Conservation (phyloP, 2,329 filamentous ascomycete species). For the Pseudophaeomoniella oleicola region DNA sequence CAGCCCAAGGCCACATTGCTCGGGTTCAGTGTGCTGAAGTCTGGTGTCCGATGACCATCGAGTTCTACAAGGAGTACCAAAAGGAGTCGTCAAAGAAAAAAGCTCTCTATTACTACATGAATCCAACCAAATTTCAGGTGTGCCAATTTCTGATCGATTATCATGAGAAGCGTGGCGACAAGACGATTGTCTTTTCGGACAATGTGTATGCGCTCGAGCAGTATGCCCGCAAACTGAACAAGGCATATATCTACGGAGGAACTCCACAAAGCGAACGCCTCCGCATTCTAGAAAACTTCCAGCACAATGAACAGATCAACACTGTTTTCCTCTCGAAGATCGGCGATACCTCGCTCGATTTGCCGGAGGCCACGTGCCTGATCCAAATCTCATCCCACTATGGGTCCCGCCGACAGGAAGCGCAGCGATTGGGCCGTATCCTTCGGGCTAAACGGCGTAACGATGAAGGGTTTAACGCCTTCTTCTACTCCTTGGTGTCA, state of each 20-base stretch:
- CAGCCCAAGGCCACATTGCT: slow-evolving; percentile 91
- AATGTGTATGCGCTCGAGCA: slow-evolving; percentile 84
- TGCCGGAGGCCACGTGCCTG: slow-evolving; percentile 89
- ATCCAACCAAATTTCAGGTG: slow-evolving; percentile 90
- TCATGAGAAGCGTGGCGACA: slow-evolving; percentile 86
- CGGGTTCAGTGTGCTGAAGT: slow-evolving; percentile 96
- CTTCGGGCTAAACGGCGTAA: slow-evolving; percentile 89
- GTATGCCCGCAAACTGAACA: slow-evolving; percentile 71
- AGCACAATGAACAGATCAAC: slow-evolving; percentile 77
- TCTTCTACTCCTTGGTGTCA: slow-evolving; percentile 94
- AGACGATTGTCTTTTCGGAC: slow-evolving; percentile 96
- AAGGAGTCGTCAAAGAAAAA: slow-evolving; percentile 52
- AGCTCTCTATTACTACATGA: slow-evolving; percentile 81
- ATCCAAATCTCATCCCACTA: slow-evolving; percentile 98
- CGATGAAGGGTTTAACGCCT: slow-evolving; percentile 96
- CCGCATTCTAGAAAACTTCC: slow-evolving; percentile 82
- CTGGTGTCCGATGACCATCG: slow-evolving; percentile 98
- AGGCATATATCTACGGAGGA: slow-evolving; percentile 82
- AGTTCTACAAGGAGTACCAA: slow-evolving; percentile 93
- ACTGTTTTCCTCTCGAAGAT: slow-evolving; percentile 96
- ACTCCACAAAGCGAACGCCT: slow-evolving; percentile 78
- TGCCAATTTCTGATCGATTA: slow-evolving; percentile 98
- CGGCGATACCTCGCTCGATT: slow-evolving; percentile 91
- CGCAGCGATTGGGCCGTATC: slow-evolving; percentile 83
- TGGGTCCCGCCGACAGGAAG: slow-evolving; percentile 90